Percentiles rank a stretch among this genome's conserved stretches.
These are phyloP conservation scores for Adansonia grandidieri DNA, from an alignment of 441 rosid species.

Conservation along the genomic window DNA sequence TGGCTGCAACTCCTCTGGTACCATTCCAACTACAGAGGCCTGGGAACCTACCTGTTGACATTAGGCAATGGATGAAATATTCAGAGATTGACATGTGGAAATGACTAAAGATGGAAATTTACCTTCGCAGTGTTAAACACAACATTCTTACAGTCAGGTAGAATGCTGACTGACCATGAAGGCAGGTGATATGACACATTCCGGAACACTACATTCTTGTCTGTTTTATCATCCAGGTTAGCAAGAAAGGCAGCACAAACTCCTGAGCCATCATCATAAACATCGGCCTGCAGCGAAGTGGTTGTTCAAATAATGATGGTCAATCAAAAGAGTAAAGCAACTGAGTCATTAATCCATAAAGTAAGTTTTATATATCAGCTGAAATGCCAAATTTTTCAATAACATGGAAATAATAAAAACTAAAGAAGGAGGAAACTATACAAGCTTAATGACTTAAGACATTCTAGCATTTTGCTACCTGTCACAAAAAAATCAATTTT, in stretches of 20 bases:
- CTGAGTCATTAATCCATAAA: neutral
- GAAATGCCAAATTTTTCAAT: neutral
- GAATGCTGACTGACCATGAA: slow-evolving; percentile 97
- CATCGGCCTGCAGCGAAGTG: slow-evolving; percentile 66
- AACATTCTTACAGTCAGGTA: slow-evolving; percentile 90
- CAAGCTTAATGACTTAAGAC: neutral
- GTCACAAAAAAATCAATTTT: neutral
- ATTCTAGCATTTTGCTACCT: neutral
- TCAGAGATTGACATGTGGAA: neutral
- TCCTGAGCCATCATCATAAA: slow-evolving; percentile 72
- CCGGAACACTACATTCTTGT: slow-evolving; percentile 58
- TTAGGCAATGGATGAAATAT: slow-evolving; percentile 5
- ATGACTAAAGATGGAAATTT: slow-evolving; percentile 16
- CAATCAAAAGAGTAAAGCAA: neutral
- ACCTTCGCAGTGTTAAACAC: slow-evolving; percentile 93
- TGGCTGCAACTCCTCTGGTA: slow-evolving; percentile 63
- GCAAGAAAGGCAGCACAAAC: slow-evolving; percentile 86
- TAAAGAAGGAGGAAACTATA: neutral
- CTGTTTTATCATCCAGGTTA: slow-evolving; percentile 74
- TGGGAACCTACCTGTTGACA: slow-evolving; percentile 64
- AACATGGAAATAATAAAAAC: neutral
- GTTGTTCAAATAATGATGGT: slow-evolving; percentile 10
- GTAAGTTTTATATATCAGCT: neutral
- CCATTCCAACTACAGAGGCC: slow-evolving; percentile 76
- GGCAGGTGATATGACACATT: slow-evolving; percentile 76